These are phyloP conservation scores for Penicillium sp. DNA, from an alignment of 2,329 filamentous ascomycete genomes.

Conservation along the genomic window DNA sequence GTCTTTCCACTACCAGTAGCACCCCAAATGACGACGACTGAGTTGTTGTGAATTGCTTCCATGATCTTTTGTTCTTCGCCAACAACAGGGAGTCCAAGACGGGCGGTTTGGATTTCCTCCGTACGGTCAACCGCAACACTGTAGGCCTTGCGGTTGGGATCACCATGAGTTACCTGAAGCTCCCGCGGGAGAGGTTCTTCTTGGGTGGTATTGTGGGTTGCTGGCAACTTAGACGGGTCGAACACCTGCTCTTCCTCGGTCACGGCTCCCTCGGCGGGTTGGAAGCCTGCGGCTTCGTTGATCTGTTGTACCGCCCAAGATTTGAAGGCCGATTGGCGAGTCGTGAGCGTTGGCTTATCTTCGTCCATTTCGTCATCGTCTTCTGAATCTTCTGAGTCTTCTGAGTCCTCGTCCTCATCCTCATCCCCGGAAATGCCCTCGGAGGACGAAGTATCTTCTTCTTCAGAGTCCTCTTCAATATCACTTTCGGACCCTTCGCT, in stretches of 20 bases:
- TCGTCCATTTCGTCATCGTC: conserved; percentile 24
- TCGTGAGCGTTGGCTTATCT: conserved; percentile 26
- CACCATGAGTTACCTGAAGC: conserved; percentile 40
- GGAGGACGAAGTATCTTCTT: conserved; percentile 17
- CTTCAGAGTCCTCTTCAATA: conserved; percentile 33
- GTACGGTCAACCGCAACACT: conserved; percentile 70
- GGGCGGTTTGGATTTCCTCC: conserved; percentile 72
- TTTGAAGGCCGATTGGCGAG: conserved; percentile 73
- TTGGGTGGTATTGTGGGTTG: conserved; percentile 39
- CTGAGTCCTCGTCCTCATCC: conserved; percentile 22
- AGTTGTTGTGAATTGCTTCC: conserved; percentile 92
- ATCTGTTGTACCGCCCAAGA: conserved; percentile 85
- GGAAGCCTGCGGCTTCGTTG: conserved; percentile 76
- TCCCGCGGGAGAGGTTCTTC: conserved; percentile 44
- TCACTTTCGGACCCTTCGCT: conserved; percentile 28
- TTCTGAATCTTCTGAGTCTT: conserved; percentile 23
- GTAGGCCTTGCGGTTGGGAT: conserved; percentile 67
- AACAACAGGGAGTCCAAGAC: conserved; percentile 81
- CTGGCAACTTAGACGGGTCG: conserved; percentile 33
- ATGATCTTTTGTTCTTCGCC: conserved; percentile 96
- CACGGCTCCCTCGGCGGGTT: conserved; percentile 46
- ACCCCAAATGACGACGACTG: conserved; percentile 87
- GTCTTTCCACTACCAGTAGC: conserved; percentile 97
- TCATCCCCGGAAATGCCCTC: conserved; percentile 10
- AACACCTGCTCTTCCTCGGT: conserved; percentile 36